Conservation (phyloP, 345 rosid species). For the Bruguiera gymnorhiza region DNA sequence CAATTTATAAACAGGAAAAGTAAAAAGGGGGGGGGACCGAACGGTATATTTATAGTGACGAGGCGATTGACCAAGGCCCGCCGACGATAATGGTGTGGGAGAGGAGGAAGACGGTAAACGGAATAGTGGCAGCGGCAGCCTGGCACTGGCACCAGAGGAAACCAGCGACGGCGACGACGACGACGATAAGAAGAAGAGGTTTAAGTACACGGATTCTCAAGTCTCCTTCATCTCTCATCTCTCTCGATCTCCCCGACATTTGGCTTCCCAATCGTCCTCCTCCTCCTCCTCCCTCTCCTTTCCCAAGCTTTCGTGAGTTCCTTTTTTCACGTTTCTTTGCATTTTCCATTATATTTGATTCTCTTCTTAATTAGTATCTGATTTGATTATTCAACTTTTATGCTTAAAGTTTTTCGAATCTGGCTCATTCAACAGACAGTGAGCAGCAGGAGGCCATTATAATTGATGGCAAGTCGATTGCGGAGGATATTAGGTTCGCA, state of each 20-base stretch:
- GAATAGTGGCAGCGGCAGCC: slow-evolving; percentile 5
- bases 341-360: background rate
- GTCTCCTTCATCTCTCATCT: slow-evolving; percentile 67
- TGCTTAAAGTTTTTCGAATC: too few species aligned
- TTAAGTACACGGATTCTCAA: slow-evolving; percentile 39
- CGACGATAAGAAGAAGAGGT: slow-evolving; percentile 3
- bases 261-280: slow-evolving; percentile 37
- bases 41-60: too few species aligned
- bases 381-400: background rate
- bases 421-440: slow-evolving; percentile 34
- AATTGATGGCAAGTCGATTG: slow-evolving; percentile 75
- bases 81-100: background rate
- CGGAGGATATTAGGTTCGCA: slow-evolving; percentile 62
- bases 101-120: slow-evolving; percentile 9
- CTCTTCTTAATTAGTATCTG: slow-evolving; percentile 5
- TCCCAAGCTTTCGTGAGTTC: slow-evolving; percentile 28
- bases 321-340: background rate
- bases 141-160: slow-evolving; percentile 7
- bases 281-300: slow-evolving; percentile 14
- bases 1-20: too few species aligned
- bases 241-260: slow-evolving; percentile 68
- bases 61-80: too few species aligned
- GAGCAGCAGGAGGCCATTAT: slow-evolving; percentile 43
- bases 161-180: too few species aligned
- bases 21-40: too few species aligned